Evolutionary conservation across 192 early-diverging fungal genomes (phyloP), one percentile per base, ranked within the genome.

Genomic region (Linnemannia elongata): DNA sequence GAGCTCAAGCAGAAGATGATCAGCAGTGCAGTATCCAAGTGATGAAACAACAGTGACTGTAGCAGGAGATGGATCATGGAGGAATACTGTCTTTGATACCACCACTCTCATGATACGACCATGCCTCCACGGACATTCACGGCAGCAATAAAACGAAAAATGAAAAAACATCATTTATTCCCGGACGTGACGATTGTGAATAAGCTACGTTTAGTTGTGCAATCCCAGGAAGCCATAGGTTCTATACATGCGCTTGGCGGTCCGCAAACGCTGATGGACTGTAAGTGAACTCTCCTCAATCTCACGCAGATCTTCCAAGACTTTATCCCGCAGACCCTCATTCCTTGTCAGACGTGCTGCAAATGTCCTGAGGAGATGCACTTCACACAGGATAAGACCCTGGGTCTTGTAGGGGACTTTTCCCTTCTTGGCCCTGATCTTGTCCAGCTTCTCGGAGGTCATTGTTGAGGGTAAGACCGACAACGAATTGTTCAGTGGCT

Each of bases 261-360:
- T 92, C 20, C 88, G 77, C 36, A 92, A 88, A 33, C 93, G 90
- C 81, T 95, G 94, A 8, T 75, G 35, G 20, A 90, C 89, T 35
- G 85, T 87, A n/a, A 87, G 54, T 4, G 85, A 87, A 36, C 79
- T 81, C 66, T 92, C 90, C 84, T 97, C 96, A 27, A 97, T 90
- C 70, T 96, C 96, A 15, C 93, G 89, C 44, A 98, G 77, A 88
- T 98, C 97, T 82, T 97, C 93, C 42, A 96, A 76, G 75, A 97
- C 96, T 69, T 90, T 88, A 12, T 90, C 82, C 22, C 94, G 91
- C 22, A 92, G 80, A 49, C 88, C 91, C 44, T 88, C 90, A 47
- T 80, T 49, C 10, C 83, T 70, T 17, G 94, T 92, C 47, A 95
- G 55, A 27, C 73, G 74, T 7, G 72, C 69, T 13, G 90, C 92